These are phyloP conservation scores for Trichomonascus vanleenenianus DNA, from an alignment of 805 yeast genomes.

Conservation along the genomic window DNA sequence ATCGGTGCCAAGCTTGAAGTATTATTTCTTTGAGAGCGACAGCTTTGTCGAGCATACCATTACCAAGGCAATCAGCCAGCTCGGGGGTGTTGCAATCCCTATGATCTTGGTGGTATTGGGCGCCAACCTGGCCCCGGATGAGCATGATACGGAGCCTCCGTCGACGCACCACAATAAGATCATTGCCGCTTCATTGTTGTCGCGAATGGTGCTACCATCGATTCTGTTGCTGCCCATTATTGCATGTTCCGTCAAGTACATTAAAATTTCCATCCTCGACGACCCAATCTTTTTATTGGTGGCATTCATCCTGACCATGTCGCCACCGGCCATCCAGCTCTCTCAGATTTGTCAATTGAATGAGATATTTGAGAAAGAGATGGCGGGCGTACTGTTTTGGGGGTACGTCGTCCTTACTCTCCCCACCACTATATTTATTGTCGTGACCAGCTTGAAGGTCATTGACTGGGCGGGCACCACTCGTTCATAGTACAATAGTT, in stretches of 20 bases:
- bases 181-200: slow-evolving; percentile 44
- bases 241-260: slow-evolving; percentile 43
- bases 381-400: slow-evolving; percentile 62
- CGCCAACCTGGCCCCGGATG: slow-evolving; percentile 50
- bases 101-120: slow-evolving; percentile 55
- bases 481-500: background rate
- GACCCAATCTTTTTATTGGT: slow-evolving; percentile 57
- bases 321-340: slow-evolving; percentile 64
- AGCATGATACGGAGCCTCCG: slow-evolving; percentile 32
- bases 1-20: slow-evolving; percentile 42
- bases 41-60: slow-evolving; percentile 46
- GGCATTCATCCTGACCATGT: slow-evolving; percentile 48
- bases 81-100: slow-evolving; percentile 55
- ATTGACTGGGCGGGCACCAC: slow-evolving; percentile 41
- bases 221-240: slow-evolving; percentile 46
- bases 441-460: slow-evolving; percentile 46
- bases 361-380: slow-evolving; percentile 52
- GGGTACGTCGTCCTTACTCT: slow-evolving; percentile 54
- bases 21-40: slow-evolving; percentile 35
- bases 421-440: slow-evolving; percentile 51
- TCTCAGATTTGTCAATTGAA: slow-evolving; percentile 59
- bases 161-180: slow-evolving; percentile 37
- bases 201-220: slow-evolving; percentile 57
- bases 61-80: slow-evolving; percentile 44
- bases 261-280: slow-evolving; percentile 39